Percentiles rank a stretch among this genome's conserved stretches.
Conservation (phyloP, 108 stramenopile genomes). For the Cyclotella sp. region DNA sequence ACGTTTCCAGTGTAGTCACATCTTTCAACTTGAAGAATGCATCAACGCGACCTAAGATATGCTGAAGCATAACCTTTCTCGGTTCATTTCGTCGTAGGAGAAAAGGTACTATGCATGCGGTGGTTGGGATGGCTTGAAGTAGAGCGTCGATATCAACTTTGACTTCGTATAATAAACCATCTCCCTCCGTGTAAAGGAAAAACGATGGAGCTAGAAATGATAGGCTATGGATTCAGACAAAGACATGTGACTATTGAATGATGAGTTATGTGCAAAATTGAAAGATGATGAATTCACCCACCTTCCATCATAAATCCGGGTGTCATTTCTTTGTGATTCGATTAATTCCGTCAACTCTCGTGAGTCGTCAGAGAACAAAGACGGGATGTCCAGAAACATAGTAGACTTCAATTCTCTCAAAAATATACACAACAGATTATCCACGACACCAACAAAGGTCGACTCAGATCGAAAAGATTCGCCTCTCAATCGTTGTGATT, state of each 20-base stretch:
- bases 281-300: not conserved
- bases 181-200: conserved; percentile 37
- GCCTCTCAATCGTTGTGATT: conserved; percentile 1
- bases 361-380: conserved; percentile 42
- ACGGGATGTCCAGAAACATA: conserved; percentile 35
- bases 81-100: conserved; percentile 26
- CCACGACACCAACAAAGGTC: conserved; percentile 32
- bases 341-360: conserved; percentile 23
- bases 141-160: conserved; percentile 22
- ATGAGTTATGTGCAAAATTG: not conserved
- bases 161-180: conserved; percentile 36
- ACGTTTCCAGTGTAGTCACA: conserved; percentile 5
- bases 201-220: conserved; percentile 41
- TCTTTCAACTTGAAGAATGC: conserved; percentile 21
- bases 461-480: conserved; percentile 10
- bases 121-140: conserved; percentile 16
- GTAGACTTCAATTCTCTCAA: conserved; percentile 20
- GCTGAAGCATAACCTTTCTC: conserved; percentile 16
- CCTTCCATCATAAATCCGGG: conserved; percentile 24
- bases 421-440: conserved; percentile 42
- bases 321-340: conserved; percentile 2
- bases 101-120: conserved; percentile 35
- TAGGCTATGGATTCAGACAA: not conserved
- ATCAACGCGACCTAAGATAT: conserved; percentile 30
- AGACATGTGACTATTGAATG: not conserved